Evolutionary conservation across 495 filamentous ascomycete species (phyloP), one percentile per base, ranked within the genome.

Genomic region (Aspergillus taichungensis): DNA sequence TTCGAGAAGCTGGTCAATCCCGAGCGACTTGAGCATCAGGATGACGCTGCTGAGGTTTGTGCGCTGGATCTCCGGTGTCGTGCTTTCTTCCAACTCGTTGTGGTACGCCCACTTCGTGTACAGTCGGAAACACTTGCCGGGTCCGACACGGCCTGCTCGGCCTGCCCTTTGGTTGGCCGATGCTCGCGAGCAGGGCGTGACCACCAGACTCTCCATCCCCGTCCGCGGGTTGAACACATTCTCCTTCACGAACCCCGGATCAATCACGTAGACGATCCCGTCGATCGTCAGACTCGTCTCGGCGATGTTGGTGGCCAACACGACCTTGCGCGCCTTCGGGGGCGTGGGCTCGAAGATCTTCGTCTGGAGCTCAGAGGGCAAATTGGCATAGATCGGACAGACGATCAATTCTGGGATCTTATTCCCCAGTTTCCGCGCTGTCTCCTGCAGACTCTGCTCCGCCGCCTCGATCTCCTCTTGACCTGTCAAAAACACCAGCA

Each of bases 51-150:
- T 92, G 10, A 98, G 72, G 46, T 94, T 94, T 0, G 87, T 89
- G 8, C 92, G 78, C 59, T 94, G 89, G 47, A 98, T 98, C 59
- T 98, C 92, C 0, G 94, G 94, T 0, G 84, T 91, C 0, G 94
- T 94, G 49, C 80, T 87, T 57, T 95, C 89, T 43, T 94, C 87
- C 61, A 97, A 78, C 56, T 97, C 94, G 58, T 94, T 94, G 59
- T 91, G 83, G 66, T 87, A 96, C 9, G 88, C 87, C 75, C 84
- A 94, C 62, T 89, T 94, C 11, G 92, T 97, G 61, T 95, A 98
- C 3, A 98, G 70, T 2, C 92, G 78, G 69, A 98, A 96, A 60
- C 87, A 94, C 63, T 95, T 96, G 6, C 92, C 92, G 4, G 91
- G 90, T 0, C 87, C 87, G 11, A 91, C 87, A 68, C 92, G 87